phyloP scores from a whole-genome alignment of 2,329 filamentous ascomycete genomes.

The Exophiala viscosa region DNA sequence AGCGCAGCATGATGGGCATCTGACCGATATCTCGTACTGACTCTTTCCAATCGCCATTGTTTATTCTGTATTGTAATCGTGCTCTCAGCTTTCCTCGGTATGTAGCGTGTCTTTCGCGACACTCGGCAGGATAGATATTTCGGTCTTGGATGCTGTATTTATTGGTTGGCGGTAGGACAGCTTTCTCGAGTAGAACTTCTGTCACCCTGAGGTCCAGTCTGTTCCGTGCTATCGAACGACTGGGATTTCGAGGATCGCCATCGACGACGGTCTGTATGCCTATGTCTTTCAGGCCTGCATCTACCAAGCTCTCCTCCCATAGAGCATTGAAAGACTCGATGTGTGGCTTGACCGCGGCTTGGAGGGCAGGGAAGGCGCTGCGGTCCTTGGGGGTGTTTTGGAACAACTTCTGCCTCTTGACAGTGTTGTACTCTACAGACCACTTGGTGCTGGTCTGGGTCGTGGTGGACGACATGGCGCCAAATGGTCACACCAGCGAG shows the following conservation, averaged over 20 bases:
- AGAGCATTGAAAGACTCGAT: constrained; percentile 94
- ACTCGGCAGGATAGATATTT: constrained; percentile 87
- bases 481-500: not conserved
- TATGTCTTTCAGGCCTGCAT: constrained; percentile 79
- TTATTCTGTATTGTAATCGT: constrained; percentile 79
- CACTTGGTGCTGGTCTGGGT: constrained; percentile 56
- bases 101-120: constrained; percentile 85
- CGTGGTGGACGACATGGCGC: constrained; percentile 15
- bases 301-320: constrained; percentile 71
- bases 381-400: constrained; percentile 80
- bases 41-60: constrained; percentile 79
- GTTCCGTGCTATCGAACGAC: constrained; percentile 53
- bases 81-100: constrained; percentile 85
- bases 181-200: constrained; percentile 77
- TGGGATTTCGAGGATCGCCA: constrained; percentile 51
- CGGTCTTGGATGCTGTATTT: constrained; percentile 75
- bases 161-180: constrained; percentile 73
- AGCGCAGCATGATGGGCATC: constrained; percentile 91
- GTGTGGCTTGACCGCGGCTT: constrained; percentile 83
- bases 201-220: constrained; percentile 73
- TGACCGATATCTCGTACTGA: constrained; percentile 80
- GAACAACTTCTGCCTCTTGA: constrained; percentile 84
- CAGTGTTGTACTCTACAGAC: constrained; percentile 80
- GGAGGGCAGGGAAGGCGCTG: constrained; percentile 81
- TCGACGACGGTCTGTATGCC: constrained; percentile 85